phyloP scores from a whole-genome alignment of 495 filamentous ascomycete genomes.

The Elaphomyces granulatus region DNA sequence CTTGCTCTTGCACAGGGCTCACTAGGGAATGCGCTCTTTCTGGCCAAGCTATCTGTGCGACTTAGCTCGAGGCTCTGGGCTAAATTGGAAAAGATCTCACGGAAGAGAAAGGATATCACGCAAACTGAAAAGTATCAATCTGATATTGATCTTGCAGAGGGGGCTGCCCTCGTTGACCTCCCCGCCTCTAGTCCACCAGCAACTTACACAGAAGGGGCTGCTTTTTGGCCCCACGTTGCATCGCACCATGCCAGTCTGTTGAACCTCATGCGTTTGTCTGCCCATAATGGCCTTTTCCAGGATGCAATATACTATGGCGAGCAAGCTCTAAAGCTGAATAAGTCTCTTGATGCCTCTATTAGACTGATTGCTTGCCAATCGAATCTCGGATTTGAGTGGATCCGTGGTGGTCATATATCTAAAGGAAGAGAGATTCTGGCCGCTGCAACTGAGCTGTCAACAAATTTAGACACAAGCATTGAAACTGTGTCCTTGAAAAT shows the following conservation, averaged over 20 bases:
- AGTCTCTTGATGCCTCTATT: constrained; percentile 46
- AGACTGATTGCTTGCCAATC: constrained; percentile 38
- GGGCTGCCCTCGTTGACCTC: constrained; percentile 30
- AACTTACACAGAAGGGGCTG: constrained; percentile 39
- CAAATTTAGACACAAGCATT: constrained; percentile 29
- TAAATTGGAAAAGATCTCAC: constrained; percentile 40
- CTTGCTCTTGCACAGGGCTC: constrained; percentile 50
- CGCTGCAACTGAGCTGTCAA: constrained; percentile 30
- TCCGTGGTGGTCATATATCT: constrained; percentile 43
- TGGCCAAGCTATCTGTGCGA: constrained; percentile 51
- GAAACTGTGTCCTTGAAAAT: constrained; percentile 33
- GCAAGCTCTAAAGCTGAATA: constrained; percentile 66
- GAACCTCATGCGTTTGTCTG: constrained; percentile 60
- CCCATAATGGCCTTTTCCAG: constrained; percentile 70
- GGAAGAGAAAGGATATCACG: constrained; percentile 22
- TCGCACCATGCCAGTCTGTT: constrained; percentile 52
- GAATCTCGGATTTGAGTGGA: constrained; percentile 48
- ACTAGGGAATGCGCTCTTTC: constrained; percentile 46
- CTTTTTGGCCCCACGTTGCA: constrained; percentile 68
- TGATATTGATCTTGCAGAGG: constrained; percentile 28
- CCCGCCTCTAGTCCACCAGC: constrained; percentile 15
- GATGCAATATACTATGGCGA: constrained; percentile 86
- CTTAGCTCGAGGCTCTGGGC: constrained; percentile 58
- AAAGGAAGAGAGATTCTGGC: constrained; percentile 48
- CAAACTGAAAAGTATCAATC: constrained; percentile 12